Evolutionary conservation across 2,329 filamentous ascomycete genomes (phyloP).

Genomic region (Alternaria tenuissima): DNA sequence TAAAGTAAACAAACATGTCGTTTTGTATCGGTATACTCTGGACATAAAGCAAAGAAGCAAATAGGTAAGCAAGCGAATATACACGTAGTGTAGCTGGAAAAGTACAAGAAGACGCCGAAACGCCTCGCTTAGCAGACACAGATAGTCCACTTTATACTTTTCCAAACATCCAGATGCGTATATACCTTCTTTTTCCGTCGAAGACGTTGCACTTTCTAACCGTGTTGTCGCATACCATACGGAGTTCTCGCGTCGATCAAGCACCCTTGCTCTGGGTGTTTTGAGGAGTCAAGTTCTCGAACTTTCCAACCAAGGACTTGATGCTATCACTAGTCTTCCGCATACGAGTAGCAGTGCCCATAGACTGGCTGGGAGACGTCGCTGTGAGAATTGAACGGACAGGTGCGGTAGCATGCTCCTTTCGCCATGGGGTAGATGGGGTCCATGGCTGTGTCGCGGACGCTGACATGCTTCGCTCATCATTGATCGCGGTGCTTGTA

Average conservation of each 20-base stretch:
- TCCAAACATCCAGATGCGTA: neutral
- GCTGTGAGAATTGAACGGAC: neutral
- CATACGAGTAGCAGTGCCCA: neutral
- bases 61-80: neutral
- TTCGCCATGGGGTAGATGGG: neutral
- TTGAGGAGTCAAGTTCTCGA: neutral
- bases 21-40: neutral
- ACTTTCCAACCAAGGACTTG: slow-evolving; percentile 2
- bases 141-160: neutral
- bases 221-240: neutral
- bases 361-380: neutral
- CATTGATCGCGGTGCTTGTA: neutral
- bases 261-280: neutral
- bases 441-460: neutral
- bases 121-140: neutral
- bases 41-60: neutral
- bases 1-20: neutral
- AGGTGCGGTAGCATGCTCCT: neutral
- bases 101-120: neutral
- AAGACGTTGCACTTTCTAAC: neutral
- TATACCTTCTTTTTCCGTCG: neutral
- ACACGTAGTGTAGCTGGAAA: neutral
- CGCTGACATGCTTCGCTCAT: neutral
- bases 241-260: neutral
- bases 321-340: slow-evolving; percentile 8